These are phyloP conservation scores for Castanea sativa DNA, from an alignment of 306 rosid genomes.

Conservation along the genomic window DNA sequence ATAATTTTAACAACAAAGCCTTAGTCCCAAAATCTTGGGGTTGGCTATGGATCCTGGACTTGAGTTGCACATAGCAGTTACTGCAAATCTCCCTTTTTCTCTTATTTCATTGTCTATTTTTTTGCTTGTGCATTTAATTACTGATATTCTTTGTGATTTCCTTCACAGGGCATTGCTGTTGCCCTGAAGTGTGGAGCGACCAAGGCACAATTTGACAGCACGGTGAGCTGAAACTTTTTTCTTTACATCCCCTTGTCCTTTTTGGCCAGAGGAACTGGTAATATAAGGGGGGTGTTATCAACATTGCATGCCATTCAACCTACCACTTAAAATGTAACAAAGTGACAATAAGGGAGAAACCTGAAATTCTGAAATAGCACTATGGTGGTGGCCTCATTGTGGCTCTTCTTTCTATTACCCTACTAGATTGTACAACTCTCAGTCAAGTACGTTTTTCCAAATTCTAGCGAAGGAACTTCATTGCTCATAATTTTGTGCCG, in stretches of 20 bases:
- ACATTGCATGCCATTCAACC: neutral
- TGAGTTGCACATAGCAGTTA: neutral
- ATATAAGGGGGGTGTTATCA: neutral
- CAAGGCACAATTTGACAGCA: constrained; percentile 88
- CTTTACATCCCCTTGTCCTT: neutral
- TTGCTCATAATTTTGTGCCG: neutral
- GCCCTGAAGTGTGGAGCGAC: constrained; percentile 96
- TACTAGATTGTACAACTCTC: neutral
- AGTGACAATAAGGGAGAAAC: neutral
- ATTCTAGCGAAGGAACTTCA: neutral
- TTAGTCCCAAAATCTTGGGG: too few species aligned
- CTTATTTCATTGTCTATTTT: neutral
- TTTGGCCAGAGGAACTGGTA: neutral
- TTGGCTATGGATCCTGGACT: too few species aligned
- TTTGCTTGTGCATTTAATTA: neutral
- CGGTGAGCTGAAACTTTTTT: constrained; percentile 48
- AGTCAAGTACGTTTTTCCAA: neutral
- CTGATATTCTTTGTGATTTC: constrained; percentile 1
- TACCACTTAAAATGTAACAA: neutral
- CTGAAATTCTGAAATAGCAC: neutral
- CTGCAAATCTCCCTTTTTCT: neutral
- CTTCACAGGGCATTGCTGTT: constrained; percentile 74
- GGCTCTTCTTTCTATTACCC: neutral
- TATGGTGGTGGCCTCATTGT: neutral
- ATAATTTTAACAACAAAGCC: too few species aligned